phyloP scores from a whole-genome alignment of 495 filamentous ascomycete species.

The Aspergillus olivimuriae region DNA sequence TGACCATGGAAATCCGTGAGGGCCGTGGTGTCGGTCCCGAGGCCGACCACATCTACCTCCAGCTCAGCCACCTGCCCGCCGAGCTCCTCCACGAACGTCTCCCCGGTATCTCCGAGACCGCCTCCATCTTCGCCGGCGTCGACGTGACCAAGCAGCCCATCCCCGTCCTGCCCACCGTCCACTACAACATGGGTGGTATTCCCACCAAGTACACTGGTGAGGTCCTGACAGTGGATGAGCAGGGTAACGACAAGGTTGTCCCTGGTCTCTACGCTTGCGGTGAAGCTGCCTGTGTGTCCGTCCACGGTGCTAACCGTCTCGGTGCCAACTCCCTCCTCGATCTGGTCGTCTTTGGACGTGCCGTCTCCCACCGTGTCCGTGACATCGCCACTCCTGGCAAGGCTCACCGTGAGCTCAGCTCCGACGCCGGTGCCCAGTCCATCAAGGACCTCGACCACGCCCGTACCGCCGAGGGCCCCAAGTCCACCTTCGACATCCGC shows the following conservation, averaged over 20 bases:
- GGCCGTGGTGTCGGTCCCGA: conserved; percentile 92
- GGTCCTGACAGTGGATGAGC: conserved; percentile 76
- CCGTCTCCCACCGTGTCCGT: conserved; percentile 90
- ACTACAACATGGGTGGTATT: conserved; percentile 99
- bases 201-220: conserved; percentile 96
- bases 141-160: conserved; percentile 96
- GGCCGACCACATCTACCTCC: conserved; percentile 96
- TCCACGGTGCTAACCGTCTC: conserved; percentile 95
- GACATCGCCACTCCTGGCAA: conserved; percentile 79
- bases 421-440: conserved; percentile 79
- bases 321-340: conserved; percentile 97
- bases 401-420: conserved; percentile 65
- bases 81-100: conserved; percentile 93
- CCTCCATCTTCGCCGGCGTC: conserved; percentile 91
- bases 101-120: conserved; percentile 96
- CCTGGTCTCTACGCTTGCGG: conserved; percentile 93
- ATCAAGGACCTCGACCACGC: conserved; percentile 82
- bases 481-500: conserved; percentile 79
- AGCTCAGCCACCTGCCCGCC: conserved; percentile 86
- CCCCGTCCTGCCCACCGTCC: conserved; percentile 91
- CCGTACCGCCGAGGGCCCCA: conserved; percentile 76
- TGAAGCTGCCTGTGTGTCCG: conserved; percentile 94
- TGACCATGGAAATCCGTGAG: conserved; percentile 96
- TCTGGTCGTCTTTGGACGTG: conserved; percentile 93
- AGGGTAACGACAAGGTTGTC: conserved; percentile 85